Evolutionary conservation across 768 basidiomycete genomes (phyloP).

Genomic region (Lentinus tigrinus): DNA sequence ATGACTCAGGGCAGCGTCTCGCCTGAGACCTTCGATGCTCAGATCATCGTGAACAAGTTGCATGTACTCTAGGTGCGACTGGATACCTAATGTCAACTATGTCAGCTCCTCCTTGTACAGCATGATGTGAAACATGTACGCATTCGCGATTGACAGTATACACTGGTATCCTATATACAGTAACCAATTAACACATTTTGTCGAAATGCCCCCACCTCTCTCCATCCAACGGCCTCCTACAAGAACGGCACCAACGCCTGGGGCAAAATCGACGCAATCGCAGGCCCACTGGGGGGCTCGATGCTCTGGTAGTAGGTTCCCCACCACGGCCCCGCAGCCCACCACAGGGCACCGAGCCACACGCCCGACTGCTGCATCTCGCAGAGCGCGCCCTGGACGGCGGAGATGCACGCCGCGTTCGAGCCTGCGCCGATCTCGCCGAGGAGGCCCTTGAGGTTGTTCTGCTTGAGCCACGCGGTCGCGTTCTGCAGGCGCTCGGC

Average conservation of each 20-base stretch:
- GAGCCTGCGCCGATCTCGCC: conserved; percentile 59
- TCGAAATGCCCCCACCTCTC: neutral
- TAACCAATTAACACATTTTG: neutral
- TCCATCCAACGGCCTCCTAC: conserved; percentile 25
- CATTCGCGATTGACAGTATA: neutral
- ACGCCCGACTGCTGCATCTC: conserved; percentile 52
- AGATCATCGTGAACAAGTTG: no score
- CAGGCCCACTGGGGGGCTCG: conserved; percentile 56
- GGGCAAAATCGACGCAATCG: conserved; percentile 54
- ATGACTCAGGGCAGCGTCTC: no score
- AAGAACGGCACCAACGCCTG: conserved; percentile 56
- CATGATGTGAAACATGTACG: no score
- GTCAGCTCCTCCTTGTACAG: no score
- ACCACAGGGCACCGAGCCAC: conserved; percentile 59
- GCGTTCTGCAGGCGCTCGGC: conserved; percentile 54
- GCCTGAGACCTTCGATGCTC: no score
- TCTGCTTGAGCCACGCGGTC: conserved; percentile 56
- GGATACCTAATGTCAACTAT: no score
- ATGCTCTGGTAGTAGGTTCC: conserved; percentile 58
- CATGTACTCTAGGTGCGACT: no score
- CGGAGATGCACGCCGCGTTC: conserved; percentile 42
- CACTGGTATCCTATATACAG: neutral
- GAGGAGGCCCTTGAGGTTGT: conserved; percentile 62
- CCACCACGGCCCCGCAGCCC: conserved; percentile 69
- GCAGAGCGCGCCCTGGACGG: conserved; percentile 56